Evolutionary conservation across 345 rosid genomes (phyloP).

Genomic region (Eucalyptus polyanthemos): DNA sequence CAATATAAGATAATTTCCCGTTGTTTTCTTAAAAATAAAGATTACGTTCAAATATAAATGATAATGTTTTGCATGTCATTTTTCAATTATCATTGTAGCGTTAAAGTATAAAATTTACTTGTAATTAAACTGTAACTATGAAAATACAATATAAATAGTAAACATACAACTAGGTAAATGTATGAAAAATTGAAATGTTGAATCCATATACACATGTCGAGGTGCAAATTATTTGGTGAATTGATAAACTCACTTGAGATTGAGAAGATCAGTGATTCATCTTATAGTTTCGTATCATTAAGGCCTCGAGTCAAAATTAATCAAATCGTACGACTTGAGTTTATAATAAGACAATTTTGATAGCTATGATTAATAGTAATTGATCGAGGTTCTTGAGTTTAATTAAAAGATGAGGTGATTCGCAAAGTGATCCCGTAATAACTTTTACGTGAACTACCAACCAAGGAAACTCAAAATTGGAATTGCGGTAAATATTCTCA

Average conservation of each 20-base stretch:
- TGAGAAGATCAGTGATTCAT: background rate
- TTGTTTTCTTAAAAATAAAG: no score
- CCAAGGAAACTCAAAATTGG: no score
- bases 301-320: background rate
- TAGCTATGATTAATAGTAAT: background rate
- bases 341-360: rapidly evolving
- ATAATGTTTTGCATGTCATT: no score
- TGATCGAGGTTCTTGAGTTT: background rate
- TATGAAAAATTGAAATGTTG: background rate
- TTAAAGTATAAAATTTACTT: background rate
- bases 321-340: background rate
- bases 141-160: background rate
- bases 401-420: background rate
- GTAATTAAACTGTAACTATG: background rate
- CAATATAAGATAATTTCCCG: no score
- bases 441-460: no score
- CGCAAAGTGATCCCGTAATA: no score
- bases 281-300: background rate
- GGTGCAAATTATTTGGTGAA: background rate
- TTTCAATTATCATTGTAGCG: background rate
- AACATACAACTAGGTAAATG: background rate
- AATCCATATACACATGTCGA: background rate
- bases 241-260: background rate
- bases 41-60: no score
- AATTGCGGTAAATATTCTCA: slow-evolving; percentile 32